These are phyloP conservation scores for Picochlorum sp. DNA, from an alignment of 139 green algal species.

Conservation along the genomic window DNA sequence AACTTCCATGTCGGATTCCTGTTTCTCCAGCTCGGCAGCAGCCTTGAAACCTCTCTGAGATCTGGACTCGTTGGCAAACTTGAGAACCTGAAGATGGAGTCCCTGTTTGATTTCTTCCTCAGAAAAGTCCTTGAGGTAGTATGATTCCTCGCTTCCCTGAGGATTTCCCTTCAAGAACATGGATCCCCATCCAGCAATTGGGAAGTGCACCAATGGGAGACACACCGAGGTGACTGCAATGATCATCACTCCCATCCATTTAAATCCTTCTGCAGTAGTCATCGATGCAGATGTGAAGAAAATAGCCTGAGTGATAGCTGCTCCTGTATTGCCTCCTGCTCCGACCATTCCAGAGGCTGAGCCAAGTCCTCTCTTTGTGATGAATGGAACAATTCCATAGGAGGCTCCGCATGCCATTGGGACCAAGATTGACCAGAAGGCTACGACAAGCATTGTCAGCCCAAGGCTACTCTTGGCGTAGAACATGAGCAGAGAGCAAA, in stretches of 20 bases:
- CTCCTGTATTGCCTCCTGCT: conserved; percentile 83
- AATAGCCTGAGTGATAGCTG: conserved; percentile 73
- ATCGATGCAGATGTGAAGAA: conserved; percentile 70
- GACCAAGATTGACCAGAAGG: conserved; percentile 67
- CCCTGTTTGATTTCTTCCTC: conserved; percentile 41
- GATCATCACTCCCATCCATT: conserved; percentile 83
- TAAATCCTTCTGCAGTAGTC: conserved; percentile 53
- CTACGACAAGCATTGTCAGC: conserved; percentile 67
- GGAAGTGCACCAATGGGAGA: conserved; percentile 53
- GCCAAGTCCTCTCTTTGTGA: conserved; percentile 63
- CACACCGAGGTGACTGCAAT: conserved; percentile 45
- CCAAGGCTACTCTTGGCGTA: conserved; percentile 43
- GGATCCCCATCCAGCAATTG: conserved; percentile 91
- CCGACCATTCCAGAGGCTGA: conserved; percentile 81
- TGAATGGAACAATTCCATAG: conserved; percentile 85
- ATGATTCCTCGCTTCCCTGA: conserved; percentile 75
- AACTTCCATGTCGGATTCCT: neutral
- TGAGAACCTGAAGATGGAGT: conserved; percentile 25
- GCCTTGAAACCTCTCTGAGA: conserved; percentile 22
- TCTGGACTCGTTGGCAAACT: conserved; percentile 21
- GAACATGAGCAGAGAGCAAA: conserved; percentile 73
- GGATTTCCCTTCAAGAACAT: conserved; percentile 62
- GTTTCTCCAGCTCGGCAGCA: neutral
- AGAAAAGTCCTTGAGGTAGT: conserved; percentile 61
- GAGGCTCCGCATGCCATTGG: conserved; percentile 35